Base-by-base conservation (phyloP, 2,329 filamentous ascomycete species). In the Aspergillus oerlinghausenensis region DNA sequence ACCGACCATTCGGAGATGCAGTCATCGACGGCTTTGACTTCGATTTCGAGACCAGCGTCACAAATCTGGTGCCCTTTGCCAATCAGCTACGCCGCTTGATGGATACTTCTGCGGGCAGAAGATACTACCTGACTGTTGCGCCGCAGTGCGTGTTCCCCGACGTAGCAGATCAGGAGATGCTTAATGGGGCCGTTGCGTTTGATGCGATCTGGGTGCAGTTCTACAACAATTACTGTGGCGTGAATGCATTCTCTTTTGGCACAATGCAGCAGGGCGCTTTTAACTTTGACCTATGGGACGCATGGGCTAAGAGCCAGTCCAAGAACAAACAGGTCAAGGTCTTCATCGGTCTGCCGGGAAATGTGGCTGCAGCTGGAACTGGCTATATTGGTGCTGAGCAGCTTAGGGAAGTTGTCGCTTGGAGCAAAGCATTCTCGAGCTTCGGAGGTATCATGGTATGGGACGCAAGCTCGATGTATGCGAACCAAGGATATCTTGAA, bases 1-100 rank as follows among this genome's bases (percentile, higher is more conserved):
- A 83, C 55, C 83, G 89, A 10, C 88, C 88, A 1, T 91, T 91
- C 68, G 86, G 86, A 54, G 72, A 75, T 11, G 83, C 85, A 9
- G 78, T 83, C 4, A 74, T 92, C 48, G 87, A 92, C 69, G 89
- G 89, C 4, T 90, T 92, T 70, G 88, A 92, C 72, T 84, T 91
- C 61, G 88, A 92, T 70, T 86, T 91, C 59, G 88, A 91, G 73
- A 77, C 82, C 4, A 71, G 72, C 2, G 80, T 82, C 11, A 71
- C 72, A 50, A 86, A 89, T 73, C 84, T 88, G 74, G 78, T 77
- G 0, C 73, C 82, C 1, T 88, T 90, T 63, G 86, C 81, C 1
- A 75, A 79, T 38, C 75, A 80, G 54, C 79, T 90, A 8, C 82
- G 85, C 35, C 64, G 69, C 14, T 65, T 77, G 48, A 86, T 86